A percentile compares a stretch with the other conserved stretches of the same genome.
phyloP scores from a whole-genome alignment of 78 protist species.

The Protostelium mycophagum region DNA sequence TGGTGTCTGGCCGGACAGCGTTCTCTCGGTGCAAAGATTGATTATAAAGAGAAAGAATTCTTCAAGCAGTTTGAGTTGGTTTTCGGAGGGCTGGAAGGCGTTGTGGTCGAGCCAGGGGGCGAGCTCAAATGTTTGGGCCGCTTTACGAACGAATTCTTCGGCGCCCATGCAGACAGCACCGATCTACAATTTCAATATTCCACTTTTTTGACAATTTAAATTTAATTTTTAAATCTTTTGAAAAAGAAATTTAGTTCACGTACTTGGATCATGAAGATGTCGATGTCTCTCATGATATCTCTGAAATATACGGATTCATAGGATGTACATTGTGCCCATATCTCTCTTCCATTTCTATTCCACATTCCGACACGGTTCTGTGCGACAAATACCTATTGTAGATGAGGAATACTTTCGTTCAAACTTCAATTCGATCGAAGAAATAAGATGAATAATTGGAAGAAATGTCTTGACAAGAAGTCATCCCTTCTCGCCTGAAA shows the following conservation, averaged over 20 bases:
- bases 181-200: background rate
- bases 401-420: no score
- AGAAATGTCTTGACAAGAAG: no score
- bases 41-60: constrained; percentile 34
- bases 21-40: constrained; percentile 39
- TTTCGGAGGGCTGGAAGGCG: background rate
- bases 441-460: no score
- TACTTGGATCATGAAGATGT: background rate
- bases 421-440: no score
- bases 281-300: background rate
- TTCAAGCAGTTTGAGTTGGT: background rate
- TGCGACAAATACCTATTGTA: background rate
- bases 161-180: background rate
- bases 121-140: background rate
- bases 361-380: background rate
- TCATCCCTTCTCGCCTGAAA: no score
- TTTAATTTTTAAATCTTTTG: background rate
- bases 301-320: background rate
- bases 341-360: background rate
- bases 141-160: background rate
- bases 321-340: background rate
- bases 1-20: constrained; percentile 42
- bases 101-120: background rate
- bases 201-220: no score
- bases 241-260: background rate